phyloP scores from a whole-genome alignment of 2,329 filamentous ascomycete genomes.

The Teratosphaeria gauchensis region DNA sequence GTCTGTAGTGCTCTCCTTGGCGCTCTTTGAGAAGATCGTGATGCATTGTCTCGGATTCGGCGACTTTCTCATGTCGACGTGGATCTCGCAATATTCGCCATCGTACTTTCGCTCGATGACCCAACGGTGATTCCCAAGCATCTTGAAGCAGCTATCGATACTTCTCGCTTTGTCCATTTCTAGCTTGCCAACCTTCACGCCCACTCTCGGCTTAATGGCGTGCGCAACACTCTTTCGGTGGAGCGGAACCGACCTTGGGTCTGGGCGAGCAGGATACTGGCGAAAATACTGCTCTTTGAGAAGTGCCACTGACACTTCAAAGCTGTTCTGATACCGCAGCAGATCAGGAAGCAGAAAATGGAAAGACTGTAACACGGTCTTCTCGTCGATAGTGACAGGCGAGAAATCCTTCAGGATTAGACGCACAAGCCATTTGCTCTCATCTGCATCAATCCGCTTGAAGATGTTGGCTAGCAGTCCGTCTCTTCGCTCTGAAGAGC shows the following conservation, averaged over 20 bases:
- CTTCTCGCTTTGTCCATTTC: conserved; percentile 36
- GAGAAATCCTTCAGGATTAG: conserved; percentile 67
- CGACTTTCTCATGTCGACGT: conserved; percentile 57
- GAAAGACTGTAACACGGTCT: conserved; percentile 48
- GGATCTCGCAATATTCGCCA: conserved; percentile 80
- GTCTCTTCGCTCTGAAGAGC: conserved; percentile 26
- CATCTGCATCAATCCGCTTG: conserved; percentile 50
- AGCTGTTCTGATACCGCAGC: conserved; percentile 59
- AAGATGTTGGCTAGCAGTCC: conserved; percentile 49
- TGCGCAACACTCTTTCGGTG: conserved; percentile 31
- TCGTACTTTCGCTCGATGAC: conserved; percentile 77
- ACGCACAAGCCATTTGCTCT: conserved; percentile 81
- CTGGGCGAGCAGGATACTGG: conserved; percentile 29
- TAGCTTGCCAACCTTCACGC: conserved; percentile 38
- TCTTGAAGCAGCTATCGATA: conserved; percentile 63
- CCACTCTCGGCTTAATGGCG: conserved; percentile 29
- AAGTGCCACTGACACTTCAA: conserved; percentile 50
- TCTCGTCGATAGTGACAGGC: conserved; percentile 54
- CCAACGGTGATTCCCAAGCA: conserved; percentile 52
- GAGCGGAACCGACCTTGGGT: conserved; percentile 20
- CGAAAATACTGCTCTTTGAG: conserved; percentile 36
- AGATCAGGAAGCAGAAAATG: conserved; percentile 63
- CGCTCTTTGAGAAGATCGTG: conserved; percentile 84
- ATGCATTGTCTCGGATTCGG: conserved; percentile 39
- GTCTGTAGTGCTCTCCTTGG: conserved; percentile 76